Evolutionary conservation across 768 basidiomycete species (phyloP).

Genomic region (Boletus coccyginus): DNA sequence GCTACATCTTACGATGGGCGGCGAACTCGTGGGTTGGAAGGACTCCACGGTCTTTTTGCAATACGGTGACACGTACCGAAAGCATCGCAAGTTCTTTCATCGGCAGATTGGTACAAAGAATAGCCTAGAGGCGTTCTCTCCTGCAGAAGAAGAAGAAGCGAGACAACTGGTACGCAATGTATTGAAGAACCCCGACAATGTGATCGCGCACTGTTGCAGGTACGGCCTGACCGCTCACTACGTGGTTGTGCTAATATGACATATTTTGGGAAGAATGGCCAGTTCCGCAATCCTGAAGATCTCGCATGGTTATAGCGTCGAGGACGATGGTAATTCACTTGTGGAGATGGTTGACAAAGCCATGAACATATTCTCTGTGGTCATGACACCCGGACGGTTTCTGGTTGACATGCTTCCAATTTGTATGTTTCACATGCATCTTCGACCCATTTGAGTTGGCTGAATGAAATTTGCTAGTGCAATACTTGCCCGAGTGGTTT

Average conservation of each 20-base stretch:
- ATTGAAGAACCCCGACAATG: not conserved
- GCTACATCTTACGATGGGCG: conserved; percentile 6
- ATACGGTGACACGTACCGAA: conserved; percentile 4
- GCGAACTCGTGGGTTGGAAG: conserved; percentile 20
- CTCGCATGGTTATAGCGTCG: conserved; percentile 36
- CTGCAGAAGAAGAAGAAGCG: not conserved
- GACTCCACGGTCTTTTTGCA: not conserved
- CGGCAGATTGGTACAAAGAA: conserved; percentile 1
- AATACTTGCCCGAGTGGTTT: conserved; percentile 20
- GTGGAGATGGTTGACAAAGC: conserved; percentile 28
- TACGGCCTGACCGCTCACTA: not conserved
- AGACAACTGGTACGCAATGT: conserved; percentile 4
- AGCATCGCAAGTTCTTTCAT: conserved; percentile 4
- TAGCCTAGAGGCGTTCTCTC: conserved; percentile 2
- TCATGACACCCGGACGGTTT: conserved; percentile 7
- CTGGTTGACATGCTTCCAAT: conserved; percentile 8
- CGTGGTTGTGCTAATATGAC: not conserved
- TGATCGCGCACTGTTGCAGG: conserved; percentile 5
- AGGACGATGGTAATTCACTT: conserved; percentile 31
- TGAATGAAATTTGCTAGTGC: not conserved
- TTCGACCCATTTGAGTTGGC: too few species aligned
- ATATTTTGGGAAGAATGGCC: conserved; percentile 27
- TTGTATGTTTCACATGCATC: conserved; percentile 2
- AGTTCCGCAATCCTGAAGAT: conserved; percentile 34
- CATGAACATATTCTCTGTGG: conserved; percentile 9